Conservation (phyloP, 805 yeast species). For the Saccharomycopsis fodiens region DNA sequence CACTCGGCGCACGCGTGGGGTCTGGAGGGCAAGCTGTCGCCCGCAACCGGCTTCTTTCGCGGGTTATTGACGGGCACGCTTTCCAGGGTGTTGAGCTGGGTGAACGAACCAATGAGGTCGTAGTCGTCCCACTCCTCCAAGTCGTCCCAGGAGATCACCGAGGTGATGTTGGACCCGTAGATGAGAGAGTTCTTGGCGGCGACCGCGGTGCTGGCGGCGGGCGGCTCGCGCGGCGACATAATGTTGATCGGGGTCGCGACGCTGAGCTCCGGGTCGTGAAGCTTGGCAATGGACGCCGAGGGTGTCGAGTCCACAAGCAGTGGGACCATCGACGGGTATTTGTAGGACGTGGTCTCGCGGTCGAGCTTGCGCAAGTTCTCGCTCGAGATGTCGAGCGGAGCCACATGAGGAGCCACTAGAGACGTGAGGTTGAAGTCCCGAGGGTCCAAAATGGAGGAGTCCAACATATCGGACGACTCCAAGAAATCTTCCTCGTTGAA, state of each 20-base stretch:
- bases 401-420: background rate
- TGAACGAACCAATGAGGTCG: constrained; percentile 11
- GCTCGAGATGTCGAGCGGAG: constrained; percentile 9
- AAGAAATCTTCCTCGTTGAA: constrained; percentile 1
- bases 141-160: constrained; percentile 8
- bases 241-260: constrained; percentile 1
- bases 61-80: background rate
- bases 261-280: background rate
- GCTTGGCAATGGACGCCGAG: constrained; percentile 2
- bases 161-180: constrained; percentile 5
- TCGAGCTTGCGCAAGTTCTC: constrained; percentile 5
- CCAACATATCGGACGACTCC: background rate
- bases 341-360: background rate
- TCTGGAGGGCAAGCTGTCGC: background rate
- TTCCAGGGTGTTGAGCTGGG: background rate
- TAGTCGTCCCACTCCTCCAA: constrained; percentile 10
- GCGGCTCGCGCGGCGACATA: background rate
- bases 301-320: constrained; percentile 7
- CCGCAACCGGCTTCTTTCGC: background rate
- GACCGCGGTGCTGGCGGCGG: background rate
- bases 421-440: background rate
- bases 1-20: too few relatives aligned
- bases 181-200: constrained; percentile 2
- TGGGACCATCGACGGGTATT: constrained; percentile 6
- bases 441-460: background rate